Evolutionary conservation across 805 yeast genomes (phyloP), one percentile per base, ranked within the genome.

Genomic region (Kluyveromyces siamensis): DNA sequence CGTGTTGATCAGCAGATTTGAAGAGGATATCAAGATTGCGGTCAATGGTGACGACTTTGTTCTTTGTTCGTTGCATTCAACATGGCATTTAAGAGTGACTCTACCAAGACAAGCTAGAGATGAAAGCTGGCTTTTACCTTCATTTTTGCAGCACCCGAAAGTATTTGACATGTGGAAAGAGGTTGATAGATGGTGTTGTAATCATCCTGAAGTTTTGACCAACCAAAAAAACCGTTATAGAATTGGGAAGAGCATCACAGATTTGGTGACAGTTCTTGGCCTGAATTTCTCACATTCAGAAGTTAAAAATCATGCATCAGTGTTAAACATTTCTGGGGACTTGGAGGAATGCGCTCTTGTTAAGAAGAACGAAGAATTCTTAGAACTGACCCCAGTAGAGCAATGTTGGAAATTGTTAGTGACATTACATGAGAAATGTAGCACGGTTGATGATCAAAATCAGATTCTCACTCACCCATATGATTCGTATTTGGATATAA

Each of bases 71-170:
- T 71, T 79, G 52, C 79, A 80, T 58, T 69, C 76, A 14, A 73
- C 83, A 10, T 81, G 84, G 83, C 83, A 83, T 57, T 69, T 89
- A 44, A 74, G 89, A 51, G 90, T 90, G 44, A 84, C 83, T 59
- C 68, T 90, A 36, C 84, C 85, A 11, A 74, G 95, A 44, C 95
- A 88, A 62, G 87, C 95, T 8, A 72, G 87, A 39, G 95, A 87
- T 60, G 80, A 84, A 61, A 75, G 79, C 10, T 81, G 84, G 49
- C 75, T 73, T 5, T 72, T 89, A 48, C 96, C 96, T 0, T 72
- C 77, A 5, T 87, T 83, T 61, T 67, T 90, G 50, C 87, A 83
- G 62, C 82, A 83, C 54, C 85, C 96, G 2, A 73, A 81, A 41
- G 75, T 84, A 21, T 88, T 87, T 66, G 96, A 87, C 64, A 67